phyloP scores from a whole-genome alignment of 257 asterid species.

The Jacaranda mimosifolia region DNA sequence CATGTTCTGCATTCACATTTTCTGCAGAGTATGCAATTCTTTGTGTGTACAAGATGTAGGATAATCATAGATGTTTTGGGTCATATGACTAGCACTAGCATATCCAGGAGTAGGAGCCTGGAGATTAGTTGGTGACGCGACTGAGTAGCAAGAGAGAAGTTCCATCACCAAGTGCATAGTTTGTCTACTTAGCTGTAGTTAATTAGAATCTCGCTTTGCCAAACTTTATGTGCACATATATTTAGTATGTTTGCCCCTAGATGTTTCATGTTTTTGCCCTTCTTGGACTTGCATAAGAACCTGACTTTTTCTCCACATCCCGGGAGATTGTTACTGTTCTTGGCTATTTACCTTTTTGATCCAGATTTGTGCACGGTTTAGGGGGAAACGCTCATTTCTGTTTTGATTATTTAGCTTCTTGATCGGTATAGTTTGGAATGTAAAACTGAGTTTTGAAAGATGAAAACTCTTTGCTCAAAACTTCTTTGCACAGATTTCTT shows the following conservation, averaged over 20 bases:
- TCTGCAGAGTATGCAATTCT: slow-evolving; percentile 2
- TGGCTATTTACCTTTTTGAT: not conserved
- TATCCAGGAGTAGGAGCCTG: not conserved
- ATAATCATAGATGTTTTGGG: not conserved
- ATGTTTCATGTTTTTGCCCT: not conserved
- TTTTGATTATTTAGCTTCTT: too few species aligned
- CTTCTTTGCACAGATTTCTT: not conserved
- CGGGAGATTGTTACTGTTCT: not conserved
- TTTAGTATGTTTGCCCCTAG: not conserved
- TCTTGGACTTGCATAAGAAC: not conserved
- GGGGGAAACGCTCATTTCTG: too few species aligned
- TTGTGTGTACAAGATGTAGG: not conserved
- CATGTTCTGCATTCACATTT: not conserved
- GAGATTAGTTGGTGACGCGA: not conserved
- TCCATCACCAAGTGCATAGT: not conserved
- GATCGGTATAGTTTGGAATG: not conserved
- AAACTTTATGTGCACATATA: not conserved
- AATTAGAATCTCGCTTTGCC: not conserved
- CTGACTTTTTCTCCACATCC: too few species aligned
- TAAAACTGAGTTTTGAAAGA: not conserved
- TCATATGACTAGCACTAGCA: not conserved
- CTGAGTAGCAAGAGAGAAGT: not conserved
- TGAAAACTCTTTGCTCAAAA: not conserved
- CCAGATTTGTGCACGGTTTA: not conserved
- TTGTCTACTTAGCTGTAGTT: not conserved